Conservation (phyloP, 495 filamentous ascomycete species). For the Aspergillus conjunctus region DNA sequence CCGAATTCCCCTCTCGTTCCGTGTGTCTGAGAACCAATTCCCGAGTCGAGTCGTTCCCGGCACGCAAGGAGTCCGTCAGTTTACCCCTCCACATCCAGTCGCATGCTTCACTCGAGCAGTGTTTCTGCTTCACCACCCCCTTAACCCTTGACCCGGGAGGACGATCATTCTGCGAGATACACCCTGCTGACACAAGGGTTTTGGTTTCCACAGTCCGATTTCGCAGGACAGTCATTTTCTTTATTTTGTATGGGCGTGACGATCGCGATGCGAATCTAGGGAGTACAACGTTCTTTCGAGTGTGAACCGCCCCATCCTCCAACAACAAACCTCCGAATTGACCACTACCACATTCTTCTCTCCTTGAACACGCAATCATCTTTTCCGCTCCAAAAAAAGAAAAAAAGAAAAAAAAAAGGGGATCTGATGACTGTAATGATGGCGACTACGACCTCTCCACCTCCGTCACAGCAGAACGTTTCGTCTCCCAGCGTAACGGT, state of each 20-base stretch:
- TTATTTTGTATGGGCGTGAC: slow-evolving; percentile 24
- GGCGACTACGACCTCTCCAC: slow-evolving; percentile 62
- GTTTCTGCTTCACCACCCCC: slow-evolving; percentile 4
- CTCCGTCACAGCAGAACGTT: slow-evolving; percentile 43
- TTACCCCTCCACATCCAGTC: slow-evolving; percentile 20
- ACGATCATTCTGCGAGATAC: slow-evolving; percentile 9
- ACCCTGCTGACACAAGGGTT: slow-evolving; percentile 15
- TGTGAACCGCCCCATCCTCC: slow-evolving; percentile 30
- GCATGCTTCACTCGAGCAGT: slow-evolving; percentile 15
- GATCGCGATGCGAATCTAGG: slow-evolving; percentile 49
- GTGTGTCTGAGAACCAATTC: neutral
- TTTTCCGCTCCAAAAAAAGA: neutral
- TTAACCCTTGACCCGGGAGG: slow-evolving; percentile 10
- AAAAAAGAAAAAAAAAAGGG: neutral
- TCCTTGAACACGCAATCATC: slow-evolving; percentile 20
- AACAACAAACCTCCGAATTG: slow-evolving; percentile 27
- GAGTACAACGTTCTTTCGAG: slow-evolving; percentile 27
- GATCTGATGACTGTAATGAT: slow-evolving; percentile 52
- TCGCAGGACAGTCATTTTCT: neutral
- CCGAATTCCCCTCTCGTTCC: neutral
- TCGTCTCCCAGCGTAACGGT: slow-evolving; percentile 43
- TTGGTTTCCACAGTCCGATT: neutral
- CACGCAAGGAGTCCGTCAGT: slow-evolving; percentile 29
- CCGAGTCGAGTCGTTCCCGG: slow-evolving; percentile 16
- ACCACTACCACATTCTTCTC: slow-evolving; percentile 11